Base-by-base conservation (phyloP, 495 filamentous ascomycete genomes). In the Amphirosellinia nigrospora region DNA sequence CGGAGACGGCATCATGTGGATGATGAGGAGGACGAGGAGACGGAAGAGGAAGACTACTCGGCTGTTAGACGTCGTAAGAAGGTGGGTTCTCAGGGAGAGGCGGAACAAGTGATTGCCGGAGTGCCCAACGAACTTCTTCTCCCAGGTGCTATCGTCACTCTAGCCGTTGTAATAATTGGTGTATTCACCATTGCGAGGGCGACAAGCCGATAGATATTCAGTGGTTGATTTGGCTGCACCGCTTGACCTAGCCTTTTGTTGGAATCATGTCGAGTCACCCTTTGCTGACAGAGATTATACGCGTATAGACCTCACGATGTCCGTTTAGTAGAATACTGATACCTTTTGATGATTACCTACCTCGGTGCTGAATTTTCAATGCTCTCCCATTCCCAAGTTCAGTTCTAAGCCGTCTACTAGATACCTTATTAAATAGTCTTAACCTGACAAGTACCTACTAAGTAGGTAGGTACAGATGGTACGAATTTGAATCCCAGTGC, bases 101-200 rank as follows among this genome's bases (percentile, higher is more conserved):
- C 82, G 26, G 91, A 94, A 72, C 93, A 95, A 76, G 79, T 97
- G 48, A 93, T 99, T 75, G 87, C 91, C 15, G 96, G 96, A 53
- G 91, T 99, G 64, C 94, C 96, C 19, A 99, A 99, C 75, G 96
- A 99, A 70, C 82, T 98, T 53, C 84, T 99, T 30, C 86, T 99
- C 30, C 96, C 96, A 0, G 96, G 96, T 67, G 96, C 96, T 23
- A 93, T 98, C 78, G 94, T 93, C n/a, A 93, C 93, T 13, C 80
- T 99, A 72, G 96, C 96, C 9, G 94, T 96, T 23, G 94, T 97
- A 26, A 97, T 99, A 82, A 87, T 93, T 21, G 94, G 91, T 60
- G 95, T 98, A 26, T 99, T 99, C 84, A 87, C 93, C n/a, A 86
- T 98, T 73, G 91, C 93, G 67, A 89, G 96, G 64, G 83, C 89